A percentile compares a stretch with the other conserved stretches of the same genome.
phyloP scores from a whole-genome alignment of 768 basidiomycete genomes.

The Roridomyces roridus region DNA sequence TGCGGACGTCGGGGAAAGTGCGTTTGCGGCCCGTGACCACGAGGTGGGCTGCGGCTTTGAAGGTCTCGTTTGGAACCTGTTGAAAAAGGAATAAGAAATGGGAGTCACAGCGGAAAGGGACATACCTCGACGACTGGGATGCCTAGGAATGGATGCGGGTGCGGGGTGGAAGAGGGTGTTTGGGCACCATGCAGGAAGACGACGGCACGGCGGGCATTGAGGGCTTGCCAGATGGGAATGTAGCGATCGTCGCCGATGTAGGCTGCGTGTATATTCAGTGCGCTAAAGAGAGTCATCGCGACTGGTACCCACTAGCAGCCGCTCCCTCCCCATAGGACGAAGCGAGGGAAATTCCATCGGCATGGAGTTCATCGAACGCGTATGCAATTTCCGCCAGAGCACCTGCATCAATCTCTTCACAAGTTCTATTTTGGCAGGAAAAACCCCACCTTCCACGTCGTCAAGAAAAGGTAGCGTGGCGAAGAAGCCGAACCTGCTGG shows the following conservation, averaged over 20 bases:
- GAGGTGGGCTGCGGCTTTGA: conserved; percentile 80
- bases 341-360: conserved; percentile 68
- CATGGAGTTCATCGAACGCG: conserved; percentile 63
- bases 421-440: background rate
- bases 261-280: conserved; percentile 41
- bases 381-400: conserved; percentile 65
- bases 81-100: background rate
- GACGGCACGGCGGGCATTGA: conserved; percentile 61
- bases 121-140: conserved; percentile 72
- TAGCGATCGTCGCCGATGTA: conserved; percentile 72
- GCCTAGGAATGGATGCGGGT: conserved; percentile 68
- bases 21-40: conserved; percentile 75
- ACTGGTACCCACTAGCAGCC: conserved; percentile 52
- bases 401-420: conserved; percentile 41
- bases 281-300: background rate
- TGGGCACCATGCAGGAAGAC: conserved; percentile 81
- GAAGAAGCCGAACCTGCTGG: conserved; percentile 72
- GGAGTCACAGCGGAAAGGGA: conserved; percentile 13
- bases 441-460: conserved; percentile 60
- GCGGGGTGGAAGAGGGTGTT: conserved; percentile 65
- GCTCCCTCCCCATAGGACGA: conserved; percentile 69
- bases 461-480: conserved; percentile 67
- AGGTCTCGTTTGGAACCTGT: conserved; percentile 83
- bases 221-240: conserved; percentile 73
- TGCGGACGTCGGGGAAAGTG: conserved; percentile 60